Base-by-base conservation (phyloP, 2,329 filamentous ascomycete species). In the Cercospora sp. region DNA sequence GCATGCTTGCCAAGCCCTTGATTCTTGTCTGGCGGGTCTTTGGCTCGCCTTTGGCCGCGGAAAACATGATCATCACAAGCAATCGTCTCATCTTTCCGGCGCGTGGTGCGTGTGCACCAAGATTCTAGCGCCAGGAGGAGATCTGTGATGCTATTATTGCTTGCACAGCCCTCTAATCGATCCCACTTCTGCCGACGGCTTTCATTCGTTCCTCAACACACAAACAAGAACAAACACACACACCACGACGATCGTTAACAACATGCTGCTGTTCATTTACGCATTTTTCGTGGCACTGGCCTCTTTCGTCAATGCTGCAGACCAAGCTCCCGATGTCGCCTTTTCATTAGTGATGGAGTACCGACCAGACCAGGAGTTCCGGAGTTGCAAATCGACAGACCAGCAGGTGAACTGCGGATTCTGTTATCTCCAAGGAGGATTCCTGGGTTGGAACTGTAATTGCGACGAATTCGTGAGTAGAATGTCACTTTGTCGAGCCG, bases 401-500 rank as follows among this genome's bases (percentile, higher is more conserved):
- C 64, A 40, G n/a, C 64, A 57, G 20, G 51, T 58, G 18, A 65
- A 66, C 36, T 66, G 64, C 26, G 64, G 64, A 23, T 66, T 66
- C 45, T 66, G 64, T 20, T 66, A 66, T 62, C 45, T 57, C 4
- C 30, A 16, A 26, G 64, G 64, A 28, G 23, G 40, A n/a, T 66
- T 66, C 20, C 31, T 66, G 64, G 64, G 64, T n/a, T 66, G 64
- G 64, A 66, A 66, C 30, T 66, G 64, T 20, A 59, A 36, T 40
- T 66, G 64, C 59, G 64, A 62, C 51, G 36, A 31, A 31, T 66
- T 66, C 26, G 64, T 66, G 48, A 36, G 64, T 58, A 31, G 5
- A 28, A 5, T 4, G 9, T 30, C 12, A 10, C 16, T 30, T 12
- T 18, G 33, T 66, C 9, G 20, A 23, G 23, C 13, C 40, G 28